Evolutionary conservation across 1,284 basidiomycete genomes (phyloP).

Genomic region (Ustilago curta): DNA sequence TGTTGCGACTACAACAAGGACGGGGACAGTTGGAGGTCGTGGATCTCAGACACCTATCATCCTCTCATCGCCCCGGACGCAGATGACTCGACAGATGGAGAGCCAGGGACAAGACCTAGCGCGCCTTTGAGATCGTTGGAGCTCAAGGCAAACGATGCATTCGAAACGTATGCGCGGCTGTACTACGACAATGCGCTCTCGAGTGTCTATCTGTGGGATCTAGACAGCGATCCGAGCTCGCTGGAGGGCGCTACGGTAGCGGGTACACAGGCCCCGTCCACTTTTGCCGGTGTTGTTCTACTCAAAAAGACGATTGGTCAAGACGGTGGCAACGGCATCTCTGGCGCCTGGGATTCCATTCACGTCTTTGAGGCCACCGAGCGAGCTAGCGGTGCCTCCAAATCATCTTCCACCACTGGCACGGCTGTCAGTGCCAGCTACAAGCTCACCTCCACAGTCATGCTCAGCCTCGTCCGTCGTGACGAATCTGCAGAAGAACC

Average conservation of each 20-base stretch:
- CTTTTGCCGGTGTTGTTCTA: conserved; percentile 94
- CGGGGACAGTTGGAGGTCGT: conserved; percentile 93
- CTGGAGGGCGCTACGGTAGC: conserved; percentile 30
- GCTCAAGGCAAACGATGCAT: conserved; percentile 91
- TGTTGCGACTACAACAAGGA: conserved; percentile 98
- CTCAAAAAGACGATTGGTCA: conserved; percentile 80
- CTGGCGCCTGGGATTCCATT: conserved; percentile 94
- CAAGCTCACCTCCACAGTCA: conserved; percentile 96
- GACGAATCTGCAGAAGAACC: conserved; percentile 70
- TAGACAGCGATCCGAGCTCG: conserved; percentile 77
- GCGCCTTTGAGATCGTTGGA: conserved; percentile 89
- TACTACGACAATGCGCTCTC: conserved; percentile 97
- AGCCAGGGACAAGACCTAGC: conserved; percentile 79
- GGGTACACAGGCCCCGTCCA: conserved; percentile 71
- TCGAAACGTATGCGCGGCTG: conserved; percentile 97
- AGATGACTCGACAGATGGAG: conserved; percentile 37
- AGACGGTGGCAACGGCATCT: conserved; percentile 56
- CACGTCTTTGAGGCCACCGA: conserved; percentile 96
- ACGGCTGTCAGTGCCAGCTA: conserved; percentile 87
- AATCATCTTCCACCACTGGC: conserved; percentile 24
- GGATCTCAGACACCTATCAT: conserved; percentile 96
- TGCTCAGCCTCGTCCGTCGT: conserved; percentile 88
- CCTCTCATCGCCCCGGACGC: conserved; percentile 74
- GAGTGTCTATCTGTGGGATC: conserved; percentile 98
- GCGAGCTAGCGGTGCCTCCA: conserved; percentile 70